phyloP scores from a whole-genome alignment of 2,329 filamentous ascomycete species.

The Beauveria medogensis region DNA sequence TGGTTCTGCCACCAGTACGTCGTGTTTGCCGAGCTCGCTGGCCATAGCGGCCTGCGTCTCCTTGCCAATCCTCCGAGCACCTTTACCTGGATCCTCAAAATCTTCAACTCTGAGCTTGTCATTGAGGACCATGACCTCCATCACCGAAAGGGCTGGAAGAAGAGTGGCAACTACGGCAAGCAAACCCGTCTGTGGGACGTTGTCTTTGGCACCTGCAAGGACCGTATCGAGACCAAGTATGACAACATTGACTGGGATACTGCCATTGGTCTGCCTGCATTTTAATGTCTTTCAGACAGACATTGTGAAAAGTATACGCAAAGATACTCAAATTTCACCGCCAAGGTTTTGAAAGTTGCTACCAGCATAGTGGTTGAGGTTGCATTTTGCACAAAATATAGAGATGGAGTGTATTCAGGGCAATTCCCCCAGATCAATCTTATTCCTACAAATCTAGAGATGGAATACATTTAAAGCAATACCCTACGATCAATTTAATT shows the following conservation, averaged over 20 bases:
- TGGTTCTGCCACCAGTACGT: constrained; percentile 33
- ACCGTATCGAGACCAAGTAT: constrained; percentile 5
- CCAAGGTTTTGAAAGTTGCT: too few species aligned
- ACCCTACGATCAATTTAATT: too few species aligned
- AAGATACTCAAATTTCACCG: too few species aligned
- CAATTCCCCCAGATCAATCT: too few species aligned
- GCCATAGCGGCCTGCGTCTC: constrained; percentile 27
- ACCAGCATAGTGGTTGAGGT: too few species aligned
- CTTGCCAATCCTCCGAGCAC: constrained; percentile 25
- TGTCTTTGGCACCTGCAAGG: constrained; percentile 10
- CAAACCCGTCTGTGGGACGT: constrained; percentile 12
- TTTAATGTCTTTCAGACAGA: neutral
- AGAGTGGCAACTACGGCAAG: constrained; percentile 14
- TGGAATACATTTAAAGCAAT: too few species aligned
- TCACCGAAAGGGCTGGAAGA: constrained; percentile 25
- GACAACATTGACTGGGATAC: constrained; percentile 10
- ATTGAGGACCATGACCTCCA: constrained; percentile 33
- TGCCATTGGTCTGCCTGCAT: constrained; percentile 3
- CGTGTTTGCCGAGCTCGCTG: constrained; percentile 26
- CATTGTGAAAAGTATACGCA: too few species aligned
- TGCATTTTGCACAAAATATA: too few species aligned
- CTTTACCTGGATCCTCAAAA: constrained; percentile 23
- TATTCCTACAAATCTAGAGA: too few species aligned
- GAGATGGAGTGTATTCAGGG: too few species aligned
- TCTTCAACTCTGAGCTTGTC: constrained; percentile 26